These are phyloP conservation scores for Solanum dulcamara DNA, from an alignment of 257 asterid species.

Conservation along the genomic window DNA sequence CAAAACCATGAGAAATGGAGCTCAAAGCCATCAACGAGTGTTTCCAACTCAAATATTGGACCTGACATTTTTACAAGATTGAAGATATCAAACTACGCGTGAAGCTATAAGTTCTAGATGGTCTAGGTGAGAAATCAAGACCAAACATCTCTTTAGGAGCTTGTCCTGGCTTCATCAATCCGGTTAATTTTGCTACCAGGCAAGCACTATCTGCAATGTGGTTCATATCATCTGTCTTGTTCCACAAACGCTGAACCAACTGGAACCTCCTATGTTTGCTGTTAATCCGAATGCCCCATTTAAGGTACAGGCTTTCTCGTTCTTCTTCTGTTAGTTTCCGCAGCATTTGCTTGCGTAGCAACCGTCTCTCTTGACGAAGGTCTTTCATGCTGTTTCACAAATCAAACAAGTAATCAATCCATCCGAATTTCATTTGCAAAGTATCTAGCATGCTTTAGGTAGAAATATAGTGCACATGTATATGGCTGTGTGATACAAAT, in stretches of 20 bases:
- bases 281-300: conserved; percentile 66
- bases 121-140: conserved; percentile 58
- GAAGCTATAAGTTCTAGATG: conserved; percentile 44
- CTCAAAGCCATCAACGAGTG: neutral
- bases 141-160: conserved; percentile 86
- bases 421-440: neutral
- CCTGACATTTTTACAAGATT: conserved; percentile 19
- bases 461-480: neutral
- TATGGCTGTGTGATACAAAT: neutral
- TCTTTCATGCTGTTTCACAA: conserved; percentile 45
- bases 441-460: neutral
- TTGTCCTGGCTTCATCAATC: conserved; percentile 43
- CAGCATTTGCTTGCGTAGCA: conserved; percentile 59
- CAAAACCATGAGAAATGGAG: neutral
- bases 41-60: neutral
- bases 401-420: neutral
- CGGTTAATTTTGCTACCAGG: conserved; percentile 61
- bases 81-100: conserved; percentile 50
- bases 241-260: conserved; percentile 62
- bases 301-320: conserved; percentile 58
- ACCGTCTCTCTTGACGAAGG: conserved; percentile 62
- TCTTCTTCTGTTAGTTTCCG: conserved; percentile 71
- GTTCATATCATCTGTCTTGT: conserved; percentile 48
- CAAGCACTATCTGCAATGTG: conserved; percentile 69
- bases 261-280: conserved; percentile 67